phyloP scores from a whole-genome alignment of 2,329 filamentous ascomycete genomes.

The Penicillium sp. region DNA sequence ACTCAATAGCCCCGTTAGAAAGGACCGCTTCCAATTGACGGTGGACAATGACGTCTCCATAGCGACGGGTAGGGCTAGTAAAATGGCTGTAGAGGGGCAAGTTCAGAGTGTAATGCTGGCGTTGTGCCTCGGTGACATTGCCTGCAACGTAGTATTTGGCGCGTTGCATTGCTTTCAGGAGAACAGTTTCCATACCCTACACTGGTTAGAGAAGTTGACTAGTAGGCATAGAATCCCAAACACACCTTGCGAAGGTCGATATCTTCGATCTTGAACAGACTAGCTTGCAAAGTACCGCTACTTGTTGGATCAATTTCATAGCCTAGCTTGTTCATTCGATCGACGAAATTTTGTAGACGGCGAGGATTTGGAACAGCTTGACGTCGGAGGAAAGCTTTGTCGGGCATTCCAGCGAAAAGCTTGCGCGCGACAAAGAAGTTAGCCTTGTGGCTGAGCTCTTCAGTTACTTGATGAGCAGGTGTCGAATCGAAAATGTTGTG shows the following conservation, averaged over 20 bases:
- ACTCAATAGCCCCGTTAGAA: conserved; percentile 76
- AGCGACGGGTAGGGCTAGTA: conserved; percentile 89
- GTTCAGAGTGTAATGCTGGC: conserved; percentile 89
- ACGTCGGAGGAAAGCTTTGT: conserved; percentile 87
- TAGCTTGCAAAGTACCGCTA: conserved; percentile 89
- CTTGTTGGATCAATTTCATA: conserved; percentile 85
- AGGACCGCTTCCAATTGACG: conserved; percentile 86
- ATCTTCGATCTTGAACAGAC: conserved; percentile 89
- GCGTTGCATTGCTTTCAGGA: conserved; percentile 92
- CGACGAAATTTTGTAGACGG: conserved; percentile 82
- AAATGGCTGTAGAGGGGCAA: conserved; percentile 95
- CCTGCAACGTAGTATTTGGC: conserved; percentile 91
- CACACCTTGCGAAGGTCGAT: conserved; percentile 73
- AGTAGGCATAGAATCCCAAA: neutral
- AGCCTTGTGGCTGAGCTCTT: conserved; percentile 91
- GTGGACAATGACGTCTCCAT: conserved; percentile 92
- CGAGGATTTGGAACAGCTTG: conserved; percentile 82
- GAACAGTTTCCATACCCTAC: conserved; percentile 86
- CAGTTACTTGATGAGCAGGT: conserved; percentile 83
- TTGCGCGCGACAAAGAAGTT: conserved; percentile 87
- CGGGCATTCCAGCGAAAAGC: conserved; percentile 71
- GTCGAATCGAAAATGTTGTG: conserved; percentile 94
- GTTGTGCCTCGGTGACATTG: conserved; percentile 71
- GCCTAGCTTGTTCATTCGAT: conserved; percentile 87
- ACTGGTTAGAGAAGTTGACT: conserved; percentile 1